phyloP scores from a whole-genome alignment of 768 basidiomycete species.

The Sistotremastrum niveocremeum region DNA sequence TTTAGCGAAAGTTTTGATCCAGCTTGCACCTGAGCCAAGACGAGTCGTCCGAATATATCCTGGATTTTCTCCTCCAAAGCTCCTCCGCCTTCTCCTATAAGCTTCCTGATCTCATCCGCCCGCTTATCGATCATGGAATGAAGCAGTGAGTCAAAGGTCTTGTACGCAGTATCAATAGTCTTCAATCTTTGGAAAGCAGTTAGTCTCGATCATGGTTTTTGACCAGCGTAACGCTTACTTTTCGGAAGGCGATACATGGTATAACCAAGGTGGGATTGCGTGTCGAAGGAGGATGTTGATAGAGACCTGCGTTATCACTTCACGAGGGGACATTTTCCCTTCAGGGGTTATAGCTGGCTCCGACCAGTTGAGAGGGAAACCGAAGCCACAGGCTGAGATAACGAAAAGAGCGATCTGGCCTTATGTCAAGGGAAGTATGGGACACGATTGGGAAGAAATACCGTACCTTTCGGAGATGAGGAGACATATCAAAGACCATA shows the following conservation, averaged over 20 bases:
- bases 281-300: no score
- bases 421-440: conserved; percentile 3
- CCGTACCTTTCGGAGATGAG: conserved; percentile 4
- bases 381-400: conserved; percentile 18
- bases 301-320: no score
- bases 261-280: no score
- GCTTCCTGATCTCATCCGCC: background rate
- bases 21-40: conserved; percentile 3
- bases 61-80: background rate
- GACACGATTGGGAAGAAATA: background rate
- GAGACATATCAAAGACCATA: conserved; percentile 6
- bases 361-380: conserved; percentile 12
- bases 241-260: no score
- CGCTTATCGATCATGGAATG: background rate
- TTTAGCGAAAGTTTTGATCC: conserved; percentile 3
- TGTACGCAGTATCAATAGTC: conserved; percentile 1
- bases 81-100: background rate
- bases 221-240: no score
- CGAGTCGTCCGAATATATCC: conserved; percentile 6
- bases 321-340: no score
- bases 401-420: conserved; percentile 11
- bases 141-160: conserved; percentile 2
- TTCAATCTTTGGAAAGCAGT: background rate
- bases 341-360: background rate
- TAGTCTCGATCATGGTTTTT: no score